These are phyloP conservation scores for Tetracladium maxilliforme DNA, from an alignment of 2,329 filamentous ascomycete species.

Conservation along the genomic window DNA sequence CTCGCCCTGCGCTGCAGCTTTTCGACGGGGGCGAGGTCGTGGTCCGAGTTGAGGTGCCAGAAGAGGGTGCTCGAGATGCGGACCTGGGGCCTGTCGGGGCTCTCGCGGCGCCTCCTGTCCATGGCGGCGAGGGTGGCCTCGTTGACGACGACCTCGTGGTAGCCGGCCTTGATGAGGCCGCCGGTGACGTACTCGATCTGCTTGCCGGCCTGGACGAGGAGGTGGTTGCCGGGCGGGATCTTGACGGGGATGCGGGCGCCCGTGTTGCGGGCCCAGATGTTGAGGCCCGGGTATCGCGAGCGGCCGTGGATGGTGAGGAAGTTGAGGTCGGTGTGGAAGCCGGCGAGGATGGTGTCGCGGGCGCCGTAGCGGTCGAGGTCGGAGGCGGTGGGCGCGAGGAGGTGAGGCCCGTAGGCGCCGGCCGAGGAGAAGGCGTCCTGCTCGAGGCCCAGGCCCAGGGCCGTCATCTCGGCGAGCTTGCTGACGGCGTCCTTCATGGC, in stretches of 20 bases:
- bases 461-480: constrained; percentile 42
- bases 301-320: constrained; percentile 51
- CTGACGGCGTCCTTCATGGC: constrained; percentile 48
- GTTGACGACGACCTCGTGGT: constrained; percentile 46
- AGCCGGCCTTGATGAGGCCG: constrained; percentile 45
- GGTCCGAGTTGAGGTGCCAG: constrained; percentile 43
- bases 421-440: constrained; percentile 36
- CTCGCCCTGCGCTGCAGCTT: constrained; percentile 27
- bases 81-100: constrained; percentile 33
- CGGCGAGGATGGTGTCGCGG: constrained; percentile 42
- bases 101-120: constrained; percentile 21
- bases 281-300: constrained; percentile 43
- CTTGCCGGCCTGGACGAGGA: constrained; percentile 47
- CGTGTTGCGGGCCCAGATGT: constrained; percentile 51
- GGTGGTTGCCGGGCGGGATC: constrained; percentile 40
- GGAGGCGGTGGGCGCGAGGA: constrained; percentile 45
- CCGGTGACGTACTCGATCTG: constrained; percentile 47
- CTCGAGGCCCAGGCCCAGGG: constrained; percentile 37
- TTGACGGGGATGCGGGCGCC: constrained; percentile 40
- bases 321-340: constrained; percentile 51
- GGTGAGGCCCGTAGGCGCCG: constrained; percentile 35
- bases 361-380: constrained; percentile 36
- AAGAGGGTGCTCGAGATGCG: constrained; percentile 47
- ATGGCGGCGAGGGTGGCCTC: constrained; percentile 32
- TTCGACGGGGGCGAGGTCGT: constrained; percentile 35